These are phyloP conservation scores for Solanum chiquidenum DNA, from an alignment of 257 asterid genomes.

Conservation along the genomic window DNA sequence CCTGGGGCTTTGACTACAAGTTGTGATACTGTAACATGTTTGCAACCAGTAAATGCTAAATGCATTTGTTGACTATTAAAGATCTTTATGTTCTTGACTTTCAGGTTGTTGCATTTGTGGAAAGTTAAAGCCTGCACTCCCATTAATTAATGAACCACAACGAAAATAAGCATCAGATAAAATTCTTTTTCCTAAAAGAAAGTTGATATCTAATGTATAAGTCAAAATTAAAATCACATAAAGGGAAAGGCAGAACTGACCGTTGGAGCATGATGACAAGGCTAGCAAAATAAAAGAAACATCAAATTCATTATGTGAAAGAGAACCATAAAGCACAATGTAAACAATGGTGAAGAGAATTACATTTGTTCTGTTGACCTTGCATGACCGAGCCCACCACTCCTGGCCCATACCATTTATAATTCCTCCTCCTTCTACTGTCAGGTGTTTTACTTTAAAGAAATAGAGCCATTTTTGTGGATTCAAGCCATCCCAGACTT, in stretches of 20 bases:
- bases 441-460: slow-evolving; percentile 45
- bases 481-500: slow-evolving; percentile 47
- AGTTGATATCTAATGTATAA: neutral
- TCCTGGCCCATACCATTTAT: slow-evolving; percentile 61
- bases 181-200: neutral
- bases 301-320: neutral
- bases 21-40: slow-evolving; percentile 29
- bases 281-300: slow-evolving; percentile 47
- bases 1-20: slow-evolving; percentile 51
- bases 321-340: neutral
- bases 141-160: neutral
- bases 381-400: slow-evolving; percentile 97
- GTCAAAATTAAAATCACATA: neutral
- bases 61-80: slow-evolving; percentile 66
- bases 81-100: slow-evolving; percentile 35
- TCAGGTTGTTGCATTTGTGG: slow-evolving; percentile 66
- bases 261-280: slow-evolving; percentile 69
- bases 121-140: slow-evolving; percentile 73
- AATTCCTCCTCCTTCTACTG: slow-evolving; percentile 63
- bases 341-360: neutral
- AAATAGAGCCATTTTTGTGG: slow-evolving; percentile 75
- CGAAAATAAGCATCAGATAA: neutral
- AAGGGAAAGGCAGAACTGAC: slow-evolving; percentile 22
- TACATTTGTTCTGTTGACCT: slow-evolving; percentile 65
- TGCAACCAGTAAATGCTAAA: slow-evolving; percentile 46